Conservation (phyloP, 257 asterid genomes). For the Solanum lycopersicoides region DNA sequence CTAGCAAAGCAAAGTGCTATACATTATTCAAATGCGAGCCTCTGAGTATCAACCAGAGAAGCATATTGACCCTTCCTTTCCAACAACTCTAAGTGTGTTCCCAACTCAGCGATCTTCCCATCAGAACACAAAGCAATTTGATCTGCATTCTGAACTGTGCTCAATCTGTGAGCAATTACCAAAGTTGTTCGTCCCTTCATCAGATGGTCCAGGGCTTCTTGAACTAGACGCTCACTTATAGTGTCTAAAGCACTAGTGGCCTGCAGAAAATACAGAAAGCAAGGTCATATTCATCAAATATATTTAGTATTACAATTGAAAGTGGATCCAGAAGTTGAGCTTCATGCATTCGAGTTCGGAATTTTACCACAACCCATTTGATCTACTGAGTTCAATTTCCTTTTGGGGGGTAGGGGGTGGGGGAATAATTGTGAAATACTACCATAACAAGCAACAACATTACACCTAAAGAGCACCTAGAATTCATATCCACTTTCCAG, state of each 20-base stretch:
- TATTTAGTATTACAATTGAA: neutral
- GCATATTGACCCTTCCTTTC: conserved; percentile 70
- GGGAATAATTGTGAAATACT: neutral
- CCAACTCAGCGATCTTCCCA: conserved; percentile 79
- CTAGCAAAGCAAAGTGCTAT: neutral
- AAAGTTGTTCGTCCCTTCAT: conserved; percentile 95
- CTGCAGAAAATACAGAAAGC: conserved; percentile 24
- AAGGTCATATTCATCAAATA: neutral
- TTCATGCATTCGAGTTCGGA: neutral
- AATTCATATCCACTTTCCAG: neutral
- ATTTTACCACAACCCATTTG: neutral
- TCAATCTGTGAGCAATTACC: conserved; percentile 94
- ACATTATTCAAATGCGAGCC: conserved; percentile 82
- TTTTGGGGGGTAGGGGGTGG: neutral
- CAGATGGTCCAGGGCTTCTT: conserved; percentile 74
- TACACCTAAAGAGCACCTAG: neutral
- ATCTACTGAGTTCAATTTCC: neutral
- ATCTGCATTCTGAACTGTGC: conserved; percentile 89
- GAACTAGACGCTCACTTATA: conserved; percentile 84
- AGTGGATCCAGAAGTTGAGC: neutral
- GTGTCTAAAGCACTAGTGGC: conserved; percentile 97
- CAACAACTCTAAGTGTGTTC: conserved; percentile 75
- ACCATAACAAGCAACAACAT: neutral
- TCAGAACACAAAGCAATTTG: conserved; percentile 76
- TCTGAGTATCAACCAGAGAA: conserved; percentile 74